These are phyloP conservation scores for Colletotrichum ledebouriae DNA, from an alignment of 2,329 filamentous ascomycete species.

Conservation along the genomic window DNA sequence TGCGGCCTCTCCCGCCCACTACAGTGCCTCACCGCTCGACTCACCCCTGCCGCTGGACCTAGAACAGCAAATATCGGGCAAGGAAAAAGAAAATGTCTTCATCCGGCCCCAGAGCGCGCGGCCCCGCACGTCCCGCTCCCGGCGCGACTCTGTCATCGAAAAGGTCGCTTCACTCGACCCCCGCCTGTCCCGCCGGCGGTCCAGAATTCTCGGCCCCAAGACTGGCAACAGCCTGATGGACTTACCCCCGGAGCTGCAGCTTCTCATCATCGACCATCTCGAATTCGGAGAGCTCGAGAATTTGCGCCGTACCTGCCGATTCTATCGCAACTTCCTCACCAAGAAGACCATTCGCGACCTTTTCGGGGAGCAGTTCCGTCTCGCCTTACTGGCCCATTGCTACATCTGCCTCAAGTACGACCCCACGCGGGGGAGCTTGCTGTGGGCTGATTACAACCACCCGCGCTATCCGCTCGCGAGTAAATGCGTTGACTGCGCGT, in stretches of 20 bases:
- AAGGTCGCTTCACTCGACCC: slow-evolving; percentile 40
- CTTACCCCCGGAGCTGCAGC: slow-evolving; percentile 58
- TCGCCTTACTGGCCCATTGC: slow-evolving; percentile 56
- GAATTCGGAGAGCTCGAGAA: slow-evolving; percentile 59
- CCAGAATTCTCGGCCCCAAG: slow-evolving; percentile 29
- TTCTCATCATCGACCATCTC: slow-evolving; percentile 56
- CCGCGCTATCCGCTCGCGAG: slow-evolving; percentile 55
- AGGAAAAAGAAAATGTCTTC: slow-evolving; percentile 30
- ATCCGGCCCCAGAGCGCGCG: slow-evolving; percentile 34
- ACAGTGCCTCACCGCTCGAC: slow-evolving; percentile 36
- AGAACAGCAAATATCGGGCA: slow-evolving; percentile 28
- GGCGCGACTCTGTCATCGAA: slow-evolving; percentile 40
- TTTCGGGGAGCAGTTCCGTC: slow-evolving; percentile 51
- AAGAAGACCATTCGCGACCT: slow-evolving; percentile 53
- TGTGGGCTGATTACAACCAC: slow-evolving; percentile 50
- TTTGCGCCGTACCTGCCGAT: slow-evolving; percentile 57
- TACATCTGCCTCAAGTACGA: slow-evolving; percentile 55
- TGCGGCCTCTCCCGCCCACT: slow-evolving; percentile 30
- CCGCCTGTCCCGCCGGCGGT: slow-evolving; percentile 29
- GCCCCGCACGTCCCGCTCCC: slow-evolving; percentile 40
- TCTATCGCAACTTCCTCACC: slow-evolving; percentile 52
- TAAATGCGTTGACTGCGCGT: slow-evolving; percentile 57
- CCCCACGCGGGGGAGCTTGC: slow-evolving; percentile 48
- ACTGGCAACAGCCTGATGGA: slow-evolving; percentile 48
- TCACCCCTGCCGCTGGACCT: slow-evolving; percentile 37